These are phyloP conservation scores for Ascochyta lentis DNA, from an alignment of 2,329 filamentous ascomycete genomes.

Conservation along the genomic window DNA sequence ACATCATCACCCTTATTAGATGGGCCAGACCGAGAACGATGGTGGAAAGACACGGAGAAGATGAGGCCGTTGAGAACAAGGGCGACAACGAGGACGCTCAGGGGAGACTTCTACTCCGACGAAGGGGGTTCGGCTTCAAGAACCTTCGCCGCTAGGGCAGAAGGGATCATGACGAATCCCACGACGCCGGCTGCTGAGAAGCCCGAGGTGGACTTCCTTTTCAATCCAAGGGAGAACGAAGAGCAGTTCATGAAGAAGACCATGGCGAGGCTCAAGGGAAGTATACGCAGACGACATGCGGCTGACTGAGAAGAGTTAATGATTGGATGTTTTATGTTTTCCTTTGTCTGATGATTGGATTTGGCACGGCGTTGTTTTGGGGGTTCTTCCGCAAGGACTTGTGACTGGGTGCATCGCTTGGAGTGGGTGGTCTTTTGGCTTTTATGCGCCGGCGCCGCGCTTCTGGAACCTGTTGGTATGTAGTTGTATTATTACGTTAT, in stretches of 20 bases:
- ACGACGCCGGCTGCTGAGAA: conserved; percentile 17
- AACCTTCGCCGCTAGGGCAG: conserved; percentile 14
- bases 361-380: conserved; percentile 8
- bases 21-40: conserved; percentile 24
- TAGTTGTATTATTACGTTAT: background rate
- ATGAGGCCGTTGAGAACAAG: conserved; percentile 12
- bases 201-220: conserved; percentile 31
- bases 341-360: background rate
- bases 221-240: conserved; percentile 36
- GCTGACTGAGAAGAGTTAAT: background rate
- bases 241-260: conserved; percentile 35
- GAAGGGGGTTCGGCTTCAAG: conserved; percentile 4
- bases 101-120: conserved; percentile 5
- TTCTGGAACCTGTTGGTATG: conserved; percentile 1
- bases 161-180: conserved; percentile 5
- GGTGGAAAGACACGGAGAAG: conserved; percentile 33
- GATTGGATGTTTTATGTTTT: conserved; percentile 7
- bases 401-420: background rate
- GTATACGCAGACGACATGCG: conserved; percentile 8
- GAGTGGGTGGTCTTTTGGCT: conserved; percentile 2
- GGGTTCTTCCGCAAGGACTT: background rate
- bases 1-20: conserved; percentile 21
- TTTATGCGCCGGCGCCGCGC: background rate
- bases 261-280: conserved; percentile 15
- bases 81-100: conserved; percentile 13